Evolutionary conservation across 495 filamentous ascomycete genomes (phyloP).

Genomic region (Margaritispora aquatica): DNA sequence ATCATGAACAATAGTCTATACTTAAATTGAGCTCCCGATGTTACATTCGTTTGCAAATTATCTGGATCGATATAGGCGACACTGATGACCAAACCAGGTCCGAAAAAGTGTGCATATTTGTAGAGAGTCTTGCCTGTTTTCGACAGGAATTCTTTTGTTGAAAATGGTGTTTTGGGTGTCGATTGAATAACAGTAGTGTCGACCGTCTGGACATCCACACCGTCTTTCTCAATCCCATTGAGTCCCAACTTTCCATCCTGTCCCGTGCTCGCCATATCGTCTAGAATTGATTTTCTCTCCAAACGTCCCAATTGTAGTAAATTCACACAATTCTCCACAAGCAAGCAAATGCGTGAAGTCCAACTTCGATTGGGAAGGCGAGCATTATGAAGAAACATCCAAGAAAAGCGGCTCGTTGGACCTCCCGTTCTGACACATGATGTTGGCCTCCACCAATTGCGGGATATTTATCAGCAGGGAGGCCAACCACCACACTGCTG

Average conservation of each 20-base stretch:
- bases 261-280: neutral
- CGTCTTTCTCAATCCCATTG: neutral
- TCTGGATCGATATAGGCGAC: slow-evolving; percentile 65
- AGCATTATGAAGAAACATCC: neutral
- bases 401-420: neutral
- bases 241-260: neutral
- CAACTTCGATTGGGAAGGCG: neutral
- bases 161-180: neutral
- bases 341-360: neutral
- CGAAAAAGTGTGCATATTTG: slow-evolving; percentile 13
- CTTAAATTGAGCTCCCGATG: slow-evolving; percentile 55
- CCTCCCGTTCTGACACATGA: neutral
- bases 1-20: slow-evolving; percentile 72
- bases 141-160: neutral
- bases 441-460: neutral
- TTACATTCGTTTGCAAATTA: slow-evolving; percentile 77
- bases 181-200: neutral
- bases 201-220: neutral
- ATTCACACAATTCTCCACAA: too few species aligned
- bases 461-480: neutral
- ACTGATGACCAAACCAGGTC: slow-evolving; percentile 9
- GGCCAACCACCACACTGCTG: neutral
- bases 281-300: too few species aligned
- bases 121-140: neutral
- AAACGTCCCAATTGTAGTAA: too few species aligned